Conservation (phyloP, 2,329 filamentous ascomycete species). For the Colletotrichum chlorophyti region DNA sequence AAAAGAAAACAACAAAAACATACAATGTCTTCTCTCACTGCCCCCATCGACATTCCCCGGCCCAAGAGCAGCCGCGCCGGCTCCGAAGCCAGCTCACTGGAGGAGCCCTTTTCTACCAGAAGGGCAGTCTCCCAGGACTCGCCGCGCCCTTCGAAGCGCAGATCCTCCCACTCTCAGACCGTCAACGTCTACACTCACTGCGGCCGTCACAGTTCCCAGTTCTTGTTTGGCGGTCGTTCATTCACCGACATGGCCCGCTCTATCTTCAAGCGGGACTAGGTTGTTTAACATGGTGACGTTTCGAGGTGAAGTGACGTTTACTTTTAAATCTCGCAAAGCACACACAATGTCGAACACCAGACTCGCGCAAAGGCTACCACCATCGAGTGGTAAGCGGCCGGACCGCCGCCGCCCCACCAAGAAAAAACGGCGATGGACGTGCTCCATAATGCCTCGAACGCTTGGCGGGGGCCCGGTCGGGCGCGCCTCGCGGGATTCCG, state of each 20-base stretch:
- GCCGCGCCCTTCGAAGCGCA: constrained; percentile 35
- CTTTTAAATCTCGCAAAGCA: neutral
- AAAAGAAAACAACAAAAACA: neutral
- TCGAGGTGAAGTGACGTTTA: neutral
- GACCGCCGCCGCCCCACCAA: constrained; percentile 13
- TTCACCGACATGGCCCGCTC: constrained; percentile 50
- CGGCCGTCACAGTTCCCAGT: constrained; percentile 61
- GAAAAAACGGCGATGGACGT: too few relatives aligned
- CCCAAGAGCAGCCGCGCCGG: constrained; percentile 26
- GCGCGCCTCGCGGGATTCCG: constrained; percentile 11
- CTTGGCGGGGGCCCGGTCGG: too few relatives aligned
- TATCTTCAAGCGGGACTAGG: constrained; percentile 40
- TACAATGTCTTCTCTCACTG: constrained; percentile 10
- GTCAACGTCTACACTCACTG: constrained; percentile 62
- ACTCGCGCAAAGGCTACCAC: too few relatives aligned
- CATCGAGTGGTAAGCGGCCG: constrained; percentile 15
- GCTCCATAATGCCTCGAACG: neutral
- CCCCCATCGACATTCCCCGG: constrained; percentile 15
- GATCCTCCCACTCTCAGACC: constrained; percentile 42
- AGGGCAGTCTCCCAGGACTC: constrained; percentile 23
- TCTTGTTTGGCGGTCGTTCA: constrained; percentile 57
- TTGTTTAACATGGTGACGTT: neutral
- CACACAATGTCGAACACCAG: too few relatives aligned
- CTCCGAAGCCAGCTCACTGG: constrained; percentile 20
- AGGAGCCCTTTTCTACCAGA: constrained; percentile 30